Conservation (phyloP, 257 asterid genomes). For the Anisodus tanguticus region DNA sequence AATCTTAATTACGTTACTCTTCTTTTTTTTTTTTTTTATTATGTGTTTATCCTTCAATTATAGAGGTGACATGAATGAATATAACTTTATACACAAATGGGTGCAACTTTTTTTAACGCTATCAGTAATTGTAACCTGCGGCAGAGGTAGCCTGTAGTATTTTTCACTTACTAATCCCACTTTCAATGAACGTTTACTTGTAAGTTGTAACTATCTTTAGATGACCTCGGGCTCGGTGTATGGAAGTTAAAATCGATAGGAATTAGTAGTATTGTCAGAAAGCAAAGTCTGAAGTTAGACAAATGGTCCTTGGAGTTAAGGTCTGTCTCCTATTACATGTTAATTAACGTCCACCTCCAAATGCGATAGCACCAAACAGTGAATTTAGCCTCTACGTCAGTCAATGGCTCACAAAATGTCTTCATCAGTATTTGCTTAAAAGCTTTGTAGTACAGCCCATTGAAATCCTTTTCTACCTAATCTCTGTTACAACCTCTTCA, state of each 20-base stretch:
- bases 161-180: background rate
- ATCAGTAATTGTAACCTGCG: background rate
- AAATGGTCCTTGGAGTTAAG: background rate
- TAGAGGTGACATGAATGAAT: background rate
- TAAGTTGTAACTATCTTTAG: background rate
- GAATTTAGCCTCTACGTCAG: conserved; percentile 33
- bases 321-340: background rate
- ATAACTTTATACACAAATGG: background rate
- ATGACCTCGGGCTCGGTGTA: background rate
- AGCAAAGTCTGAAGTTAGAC: background rate
- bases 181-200: background rate
- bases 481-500: conserved; percentile 11
- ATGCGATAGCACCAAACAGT: conserved; percentile 1
- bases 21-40: too few relatives aligned
- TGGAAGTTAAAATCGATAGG: background rate
- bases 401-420: conserved; percentile 29
- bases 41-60: background rate
- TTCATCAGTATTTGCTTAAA: conserved; percentile 24
- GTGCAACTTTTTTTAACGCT: background rate
- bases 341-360: background rate
- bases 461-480: conserved; percentile 24
- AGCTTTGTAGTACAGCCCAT: conserved; percentile 3
- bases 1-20: background rate
- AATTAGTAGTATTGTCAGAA: background rate
- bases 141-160: background rate